phyloP scores from a whole-genome alignment of 306 rosid genomes.

The Pyrus pyrifolia region DNA sequence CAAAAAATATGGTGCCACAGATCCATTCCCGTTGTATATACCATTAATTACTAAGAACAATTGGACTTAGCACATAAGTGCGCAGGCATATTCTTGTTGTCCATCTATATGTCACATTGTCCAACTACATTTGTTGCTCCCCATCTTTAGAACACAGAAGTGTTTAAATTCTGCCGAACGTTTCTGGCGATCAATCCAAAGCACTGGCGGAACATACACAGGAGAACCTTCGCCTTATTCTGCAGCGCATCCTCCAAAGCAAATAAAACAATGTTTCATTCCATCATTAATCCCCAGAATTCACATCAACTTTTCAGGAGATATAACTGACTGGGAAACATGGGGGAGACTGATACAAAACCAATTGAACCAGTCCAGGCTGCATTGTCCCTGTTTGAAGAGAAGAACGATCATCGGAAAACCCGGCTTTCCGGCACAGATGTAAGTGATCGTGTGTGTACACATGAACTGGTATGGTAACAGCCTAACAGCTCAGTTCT shows the following conservation, averaged over 20 bases:
- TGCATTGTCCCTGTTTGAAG: conserved; percentile 59
- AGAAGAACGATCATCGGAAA: conserved; percentile 45
- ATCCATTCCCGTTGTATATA: no score
- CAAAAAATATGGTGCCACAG: no score
- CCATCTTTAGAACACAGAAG: background rate
- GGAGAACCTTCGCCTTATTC: background rate
- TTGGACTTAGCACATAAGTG: background rate
- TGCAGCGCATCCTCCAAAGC: background rate
- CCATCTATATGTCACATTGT: background rate
- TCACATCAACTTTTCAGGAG: background rate
- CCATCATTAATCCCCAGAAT: background rate
- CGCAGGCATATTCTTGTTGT: background rate
- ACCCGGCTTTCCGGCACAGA: conserved; percentile 15
- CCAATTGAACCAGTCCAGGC: conserved; percentile 68
- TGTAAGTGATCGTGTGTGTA: conserved; percentile 35
- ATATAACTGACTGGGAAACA: conserved; percentile 17
- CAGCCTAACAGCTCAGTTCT: background rate
- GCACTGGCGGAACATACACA: conserved; percentile 5
- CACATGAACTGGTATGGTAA: background rate
- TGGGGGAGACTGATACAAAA: conserved; percentile 75
- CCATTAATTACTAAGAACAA: background rate
- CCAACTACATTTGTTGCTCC: background rate
- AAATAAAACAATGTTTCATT: background rate
- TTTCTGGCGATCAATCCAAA: background rate
- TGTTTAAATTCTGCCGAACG: background rate